Percentiles rank a stretch among this genome's conserved stretches.
phyloP scores from a whole-genome alignment of 495 filamentous ascomycete genomes.

The Pyrenopolyporus hunteri region DNA sequence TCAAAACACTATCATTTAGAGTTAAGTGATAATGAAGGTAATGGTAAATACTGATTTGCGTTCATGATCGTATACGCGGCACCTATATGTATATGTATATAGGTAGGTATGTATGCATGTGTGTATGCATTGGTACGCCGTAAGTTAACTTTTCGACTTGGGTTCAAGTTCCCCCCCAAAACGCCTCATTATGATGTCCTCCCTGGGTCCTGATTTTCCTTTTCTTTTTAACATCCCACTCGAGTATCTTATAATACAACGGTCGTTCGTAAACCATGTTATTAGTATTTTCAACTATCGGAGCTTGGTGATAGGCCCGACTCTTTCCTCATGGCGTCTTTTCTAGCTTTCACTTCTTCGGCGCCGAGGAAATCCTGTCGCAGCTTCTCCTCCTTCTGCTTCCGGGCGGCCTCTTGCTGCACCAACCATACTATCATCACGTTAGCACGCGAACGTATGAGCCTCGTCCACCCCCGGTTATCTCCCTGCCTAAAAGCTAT shows the following conservation, averaged over 20 bases:
- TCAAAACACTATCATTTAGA: background rate
- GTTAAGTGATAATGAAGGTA: no score
- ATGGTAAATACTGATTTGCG: constrained; percentile 24
- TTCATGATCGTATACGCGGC: constrained; percentile 12
- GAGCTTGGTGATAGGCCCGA: constrained; percentile 42
- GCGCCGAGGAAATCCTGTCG: constrained; percentile 58
- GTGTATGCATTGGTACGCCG: no score
- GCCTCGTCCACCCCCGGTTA: background rate
- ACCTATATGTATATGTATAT: no score
- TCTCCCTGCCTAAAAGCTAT: no score
- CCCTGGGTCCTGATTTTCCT: background rate
- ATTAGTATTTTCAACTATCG: background rate
- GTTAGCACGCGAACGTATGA: constrained; percentile 20
- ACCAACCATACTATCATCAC: constrained; percentile 68
- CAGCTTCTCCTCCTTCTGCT: constrained; percentile 57
- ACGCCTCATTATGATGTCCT: constrained; percentile 17
- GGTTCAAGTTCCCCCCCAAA: constrained; percentile 13
- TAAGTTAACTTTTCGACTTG: constrained; percentile 17
- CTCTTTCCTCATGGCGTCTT: constrained; percentile 63
- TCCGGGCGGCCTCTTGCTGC: constrained; percentile 66
- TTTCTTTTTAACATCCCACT: background rate
- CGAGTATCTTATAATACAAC: constrained; percentile 17
- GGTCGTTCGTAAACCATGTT: background rate
- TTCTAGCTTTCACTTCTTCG: constrained; percentile 67
- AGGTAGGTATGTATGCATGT: no score